Evolutionary conservation across 2,329 filamentous ascomycete genomes (phyloP).

Genomic region (Blastomyces emzantsi): DNA sequence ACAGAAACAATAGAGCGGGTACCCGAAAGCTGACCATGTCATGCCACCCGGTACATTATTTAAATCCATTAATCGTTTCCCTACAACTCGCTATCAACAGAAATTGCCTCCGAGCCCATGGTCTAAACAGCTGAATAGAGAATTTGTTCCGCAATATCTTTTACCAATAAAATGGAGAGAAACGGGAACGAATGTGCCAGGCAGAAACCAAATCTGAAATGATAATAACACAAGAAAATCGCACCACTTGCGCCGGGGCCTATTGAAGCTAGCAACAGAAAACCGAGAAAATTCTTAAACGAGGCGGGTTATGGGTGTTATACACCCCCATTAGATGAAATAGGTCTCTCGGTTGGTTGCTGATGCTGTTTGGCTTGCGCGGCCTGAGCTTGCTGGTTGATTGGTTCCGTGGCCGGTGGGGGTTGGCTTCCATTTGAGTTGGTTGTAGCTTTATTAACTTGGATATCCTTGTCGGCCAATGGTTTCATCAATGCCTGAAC

Average conservation of each 20-base stretch:
- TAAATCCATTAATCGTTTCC: constrained; percentile 1
- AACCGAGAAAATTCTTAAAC: neutral
- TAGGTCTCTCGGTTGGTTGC: constrained; percentile 4
- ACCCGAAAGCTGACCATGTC: neutral
- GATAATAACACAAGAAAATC: neutral
- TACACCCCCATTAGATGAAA: constrained; percentile 4
- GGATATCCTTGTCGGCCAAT: constrained; percentile 20
- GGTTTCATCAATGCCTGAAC: constrained; percentile 28
- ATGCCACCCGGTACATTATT: neutral
- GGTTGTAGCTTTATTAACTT: constrained; percentile 9
- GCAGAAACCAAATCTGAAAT: neutral
- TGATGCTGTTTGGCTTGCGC: constrained; percentile 17
- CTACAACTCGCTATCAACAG: neutral
- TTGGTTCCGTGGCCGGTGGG: constrained; percentile 12
- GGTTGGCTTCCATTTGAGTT: constrained; percentile 16
- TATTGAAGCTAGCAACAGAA: neutral
- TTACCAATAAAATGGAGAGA: neutral
- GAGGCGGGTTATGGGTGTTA: neutral
- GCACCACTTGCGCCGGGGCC: neutral
- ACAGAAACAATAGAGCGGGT: neutral
- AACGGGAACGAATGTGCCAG: neutral
- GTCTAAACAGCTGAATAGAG: neutral
- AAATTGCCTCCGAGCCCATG: constrained; percentile 1
- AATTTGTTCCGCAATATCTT: neutral
- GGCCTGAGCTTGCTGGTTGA: neutral